Evolutionary conservation across 768 basidiomycete genomes (phyloP), one percentile per base, ranked within the genome.

Genomic region (Lactifluus echinatus): DNA sequence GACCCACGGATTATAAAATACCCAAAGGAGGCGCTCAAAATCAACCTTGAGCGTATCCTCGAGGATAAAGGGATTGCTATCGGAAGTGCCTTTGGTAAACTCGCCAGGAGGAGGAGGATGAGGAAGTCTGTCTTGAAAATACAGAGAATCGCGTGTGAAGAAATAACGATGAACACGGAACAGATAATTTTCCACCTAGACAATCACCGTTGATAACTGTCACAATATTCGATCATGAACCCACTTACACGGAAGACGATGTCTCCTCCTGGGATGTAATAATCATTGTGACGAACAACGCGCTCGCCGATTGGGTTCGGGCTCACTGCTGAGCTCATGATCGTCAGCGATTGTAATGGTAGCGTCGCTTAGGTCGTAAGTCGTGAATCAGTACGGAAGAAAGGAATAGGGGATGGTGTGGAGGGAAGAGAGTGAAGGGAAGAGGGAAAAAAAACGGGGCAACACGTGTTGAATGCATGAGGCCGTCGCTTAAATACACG

Each of bases 211-310:
- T 50, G 21, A 37, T 48, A 29, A 53, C 33, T 17, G 40, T n/a
- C 37, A 44, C 21, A 7, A 48, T 36, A 19, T 4, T 15, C 48
- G 43, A 55, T 46, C 53, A 28, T 2, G 8, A 4, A 28, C 26
- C 50, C 60, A 63, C 68, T 57, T 54, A 69, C 68, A 8, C 68
- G 66, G 60, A 70, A 67, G 51, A 70, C 63, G 23, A 84, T 61
- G 62, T 84, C 83, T 0, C 78, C 85, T 0, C 76, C 77, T 0
- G 70, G 66, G 11, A 86, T 65, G 51, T 81, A 85, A 57, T 80
- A 86, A 0, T 74, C 66, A 0, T 66, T 59, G 39, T 72, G 67
- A 21, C 60, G 57, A 33, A 56, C 62, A 36, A 72, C 59, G 1
- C 68, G 66, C 53, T 70, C 67, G 14, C 31, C 46, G 8, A 36